Base-by-base conservation (phyloP, 1,284 basidiomycete genomes). In the Chondrostereum purpureum region DNA sequence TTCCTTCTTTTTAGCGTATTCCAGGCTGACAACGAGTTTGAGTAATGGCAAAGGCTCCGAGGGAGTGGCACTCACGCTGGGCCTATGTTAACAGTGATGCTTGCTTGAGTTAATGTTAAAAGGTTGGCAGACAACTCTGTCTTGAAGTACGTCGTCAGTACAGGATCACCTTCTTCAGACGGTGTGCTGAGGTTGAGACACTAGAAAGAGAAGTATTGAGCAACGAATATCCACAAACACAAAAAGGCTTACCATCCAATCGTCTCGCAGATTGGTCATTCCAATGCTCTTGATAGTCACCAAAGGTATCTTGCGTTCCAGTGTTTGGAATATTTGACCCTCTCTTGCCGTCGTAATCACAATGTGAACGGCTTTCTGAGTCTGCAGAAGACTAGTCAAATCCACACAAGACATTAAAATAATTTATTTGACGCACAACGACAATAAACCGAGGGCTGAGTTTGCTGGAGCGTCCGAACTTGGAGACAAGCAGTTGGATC, bases 1-100 rank as follows among this genome's bases (percentile, higher is more conserved):
- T 56, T 95, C 94, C 67, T 93, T 98, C 78, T 98, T 99, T 77
- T 99, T 99, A 34, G 77, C 75, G 62, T 96, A 99, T 41, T 88
- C 80, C 50, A 96, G 69, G 2, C 90, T 94, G 49, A 10, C 27
- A 45, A 24, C 14, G n/a, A n/a, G n/a, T n/a, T n/a, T n/a, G n/a
- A n/a, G n/a, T n/a, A 18, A 43, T 48, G 45, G n/a, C n/a, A n/a
- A n/a, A n/a, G n/a, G n/a, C n/a, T n/a, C n/a, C n/a, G n/a, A n/a
- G n/a, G n/a, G 8, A 47, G 17, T 42, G 44, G 21, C 20, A 69
- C 88, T 57, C 60, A 94, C 89, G 73, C 77, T 17, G 91, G 84
- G 0, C 77, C 80, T 53, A 95, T 80, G 38, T 79, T 65, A 24
- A 99, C 70, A 48, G 70, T 83, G 49, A 93, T 76, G 48, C 79